phyloP scores from a whole-genome alignment of 1,139 yeast genomes.

The Candida albicans region DNA sequence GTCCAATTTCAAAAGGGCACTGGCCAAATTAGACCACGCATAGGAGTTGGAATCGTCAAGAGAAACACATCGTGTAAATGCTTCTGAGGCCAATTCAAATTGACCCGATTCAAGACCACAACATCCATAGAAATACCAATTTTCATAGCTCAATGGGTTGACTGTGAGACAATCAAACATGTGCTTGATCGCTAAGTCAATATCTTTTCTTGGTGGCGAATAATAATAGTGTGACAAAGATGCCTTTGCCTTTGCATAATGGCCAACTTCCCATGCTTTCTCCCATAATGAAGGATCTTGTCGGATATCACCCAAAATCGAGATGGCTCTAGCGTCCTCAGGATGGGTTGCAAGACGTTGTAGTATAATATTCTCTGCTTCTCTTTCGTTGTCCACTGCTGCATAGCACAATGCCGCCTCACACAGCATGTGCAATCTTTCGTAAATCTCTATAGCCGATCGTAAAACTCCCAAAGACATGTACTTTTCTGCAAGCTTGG shows the following conservation, averaged over 20 bases:
- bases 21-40: conserved; percentile 94
- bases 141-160: conserved; percentile 76
- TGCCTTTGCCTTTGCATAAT: conserved; percentile 81
- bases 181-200: conserved; percentile 60
- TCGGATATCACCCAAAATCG: conserved; percentile 83
- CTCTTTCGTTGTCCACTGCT: conserved; percentile 71
- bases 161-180: conserved; percentile 72
- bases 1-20: conserved; percentile 66
- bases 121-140: conserved; percentile 94
- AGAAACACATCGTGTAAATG: conserved; percentile 88
- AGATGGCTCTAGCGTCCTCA: conserved; percentile 78
- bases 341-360: conserved; percentile 59
- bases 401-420: conserved; percentile 93
- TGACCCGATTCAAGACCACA: conserved; percentile 76
- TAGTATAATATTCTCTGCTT: conserved; percentile 62
- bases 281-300: conserved; percentile 79
- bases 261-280: conserved; percentile 84
- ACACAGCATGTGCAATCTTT: conserved; percentile 69
- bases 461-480: conserved; percentile 83
- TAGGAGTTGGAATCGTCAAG: conserved; percentile 79
- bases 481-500: conserved; percentile 80
- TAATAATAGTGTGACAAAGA: conserved; percentile 76
- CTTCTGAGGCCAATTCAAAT: conserved; percentile 83
- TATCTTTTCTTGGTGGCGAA: conserved; percentile 62
- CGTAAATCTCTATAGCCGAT: conserved; percentile 89